phyloP scores from a whole-genome alignment of 164 flowering plant genomes.

The Tinospora cordifolia region DNA sequence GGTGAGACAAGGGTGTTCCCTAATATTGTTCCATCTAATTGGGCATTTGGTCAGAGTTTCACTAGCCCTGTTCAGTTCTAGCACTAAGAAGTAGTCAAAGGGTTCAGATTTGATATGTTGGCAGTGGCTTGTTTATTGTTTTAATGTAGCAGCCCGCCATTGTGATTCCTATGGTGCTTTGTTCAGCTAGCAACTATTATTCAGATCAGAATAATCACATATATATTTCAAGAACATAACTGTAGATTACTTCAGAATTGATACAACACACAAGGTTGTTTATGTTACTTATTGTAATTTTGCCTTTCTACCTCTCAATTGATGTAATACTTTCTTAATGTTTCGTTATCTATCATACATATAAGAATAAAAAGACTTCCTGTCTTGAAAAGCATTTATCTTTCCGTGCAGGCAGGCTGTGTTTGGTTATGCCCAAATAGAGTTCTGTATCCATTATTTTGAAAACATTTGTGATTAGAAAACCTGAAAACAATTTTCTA shows the following conservation, averaged over 20 bases:
- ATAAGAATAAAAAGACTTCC: background rate
- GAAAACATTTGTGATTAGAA: background rate
- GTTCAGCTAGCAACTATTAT: constrained; percentile 4
- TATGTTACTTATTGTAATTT: background rate
- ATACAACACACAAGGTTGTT: background rate
- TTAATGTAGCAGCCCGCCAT: constrained; percentile 28
- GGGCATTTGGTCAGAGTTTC: constrained; percentile 82
- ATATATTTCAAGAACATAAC: constrained; percentile 10
- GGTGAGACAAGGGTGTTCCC: constrained; percentile 46
- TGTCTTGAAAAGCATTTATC: background rate
- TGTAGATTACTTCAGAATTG: constrained; percentile 13
- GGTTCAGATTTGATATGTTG: constrained; percentile 18
- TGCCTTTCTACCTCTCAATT: background rate
- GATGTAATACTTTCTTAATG: constrained; percentile 12
- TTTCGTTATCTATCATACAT: background rate
- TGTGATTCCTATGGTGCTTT: background rate
- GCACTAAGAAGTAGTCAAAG: background rate
- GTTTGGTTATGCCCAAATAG: no score
- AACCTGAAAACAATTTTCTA: background rate
- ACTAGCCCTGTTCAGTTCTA: constrained; percentile 57
- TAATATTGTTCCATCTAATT: constrained; percentile 48
- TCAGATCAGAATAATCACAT: no score
- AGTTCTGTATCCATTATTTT: no score
- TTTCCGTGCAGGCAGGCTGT: background rate
- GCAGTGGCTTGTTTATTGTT: constrained; percentile 54